These are phyloP conservation scores for Cladosporium sp. DNA, from an alignment of 2,329 filamentous ascomycete genomes.

Conservation along the genomic window DNA sequence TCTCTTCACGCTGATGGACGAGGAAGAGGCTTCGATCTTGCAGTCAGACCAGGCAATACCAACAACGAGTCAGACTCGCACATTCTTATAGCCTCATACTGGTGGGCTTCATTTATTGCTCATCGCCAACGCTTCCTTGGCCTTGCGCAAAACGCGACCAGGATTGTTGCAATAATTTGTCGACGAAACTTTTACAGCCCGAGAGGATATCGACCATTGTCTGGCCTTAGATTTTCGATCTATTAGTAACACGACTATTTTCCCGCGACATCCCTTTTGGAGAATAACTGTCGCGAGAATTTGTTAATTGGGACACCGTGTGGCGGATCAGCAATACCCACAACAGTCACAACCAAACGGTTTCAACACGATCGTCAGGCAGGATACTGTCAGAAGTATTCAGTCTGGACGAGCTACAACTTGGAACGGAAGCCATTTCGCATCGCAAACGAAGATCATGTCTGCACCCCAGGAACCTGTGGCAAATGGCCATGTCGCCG, in stretches of 20 bases:
- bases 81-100: neutral
- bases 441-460: neutral
- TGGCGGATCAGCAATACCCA: neutral
- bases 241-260: neutral
- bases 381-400: neutral
- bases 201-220: neutral
- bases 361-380: neutral
- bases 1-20: neutral
- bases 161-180: neutral
- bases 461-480: neutral
- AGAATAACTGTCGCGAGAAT: neutral
- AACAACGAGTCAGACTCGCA: neutral
- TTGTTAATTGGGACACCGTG: neutral
- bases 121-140: neutral
- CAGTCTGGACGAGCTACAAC: neutral
- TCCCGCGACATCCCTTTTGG: neutral
- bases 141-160: neutral
- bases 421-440: neutral
- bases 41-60: neutral
- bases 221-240: neutral
- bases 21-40: neutral
- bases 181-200: neutral
- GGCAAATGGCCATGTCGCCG: conserved; percentile 22
- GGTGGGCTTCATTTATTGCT: neutral
- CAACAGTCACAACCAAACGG: neutral